phyloP scores from a whole-genome alignment of 2,329 filamentous ascomycete species.

The Colletotrichum magnum region DNA sequence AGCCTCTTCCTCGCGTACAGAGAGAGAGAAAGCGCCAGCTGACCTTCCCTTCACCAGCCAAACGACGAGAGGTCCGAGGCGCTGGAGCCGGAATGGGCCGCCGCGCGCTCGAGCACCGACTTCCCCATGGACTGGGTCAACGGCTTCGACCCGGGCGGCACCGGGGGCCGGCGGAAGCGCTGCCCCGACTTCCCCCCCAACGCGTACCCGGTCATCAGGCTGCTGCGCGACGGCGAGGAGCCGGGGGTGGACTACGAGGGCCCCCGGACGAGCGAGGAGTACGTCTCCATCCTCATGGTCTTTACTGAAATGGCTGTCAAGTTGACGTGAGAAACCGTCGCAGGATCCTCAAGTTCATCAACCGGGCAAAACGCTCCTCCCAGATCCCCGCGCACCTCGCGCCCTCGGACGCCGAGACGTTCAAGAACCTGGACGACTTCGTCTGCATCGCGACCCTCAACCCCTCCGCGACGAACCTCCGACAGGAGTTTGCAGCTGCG shows the following conservation, averaged over 20 bases:
- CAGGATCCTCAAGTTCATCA: constrained; percentile 46
- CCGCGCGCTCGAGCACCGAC: constrained; percentile 13
- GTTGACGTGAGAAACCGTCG: too few relatives aligned
- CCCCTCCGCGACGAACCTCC: constrained; percentile 40
- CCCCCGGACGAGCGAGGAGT: constrained; percentile 27
- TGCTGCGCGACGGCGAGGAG: constrained; percentile 7
- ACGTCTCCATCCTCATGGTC: background rate
- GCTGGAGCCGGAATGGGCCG: constrained; percentile 20
- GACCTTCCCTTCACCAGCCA: background rate
- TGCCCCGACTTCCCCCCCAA: constrained; percentile 4
- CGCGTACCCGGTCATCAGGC: constrained; percentile 21
- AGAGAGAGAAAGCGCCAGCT: too few relatives aligned
- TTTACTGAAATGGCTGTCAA: background rate
- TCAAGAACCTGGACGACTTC: constrained; percentile 49
- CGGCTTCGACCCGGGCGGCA: background rate
- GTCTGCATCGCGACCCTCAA: constrained; percentile 50
- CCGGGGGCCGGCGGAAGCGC: background rate
- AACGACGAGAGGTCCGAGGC: constrained; percentile 1
- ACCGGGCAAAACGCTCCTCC: constrained; percentile 46
- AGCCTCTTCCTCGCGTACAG: too few relatives aligned
- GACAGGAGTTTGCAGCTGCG: constrained; percentile 44
- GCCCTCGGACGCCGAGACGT: constrained; percentile 42
- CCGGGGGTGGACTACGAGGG: constrained; percentile 15
- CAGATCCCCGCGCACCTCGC: constrained; percentile 43
- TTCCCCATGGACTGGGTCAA: constrained; percentile 22